Base-by-base conservation (phyloP, 345 rosid genomes). In the Passiflora organensis region DNA sequence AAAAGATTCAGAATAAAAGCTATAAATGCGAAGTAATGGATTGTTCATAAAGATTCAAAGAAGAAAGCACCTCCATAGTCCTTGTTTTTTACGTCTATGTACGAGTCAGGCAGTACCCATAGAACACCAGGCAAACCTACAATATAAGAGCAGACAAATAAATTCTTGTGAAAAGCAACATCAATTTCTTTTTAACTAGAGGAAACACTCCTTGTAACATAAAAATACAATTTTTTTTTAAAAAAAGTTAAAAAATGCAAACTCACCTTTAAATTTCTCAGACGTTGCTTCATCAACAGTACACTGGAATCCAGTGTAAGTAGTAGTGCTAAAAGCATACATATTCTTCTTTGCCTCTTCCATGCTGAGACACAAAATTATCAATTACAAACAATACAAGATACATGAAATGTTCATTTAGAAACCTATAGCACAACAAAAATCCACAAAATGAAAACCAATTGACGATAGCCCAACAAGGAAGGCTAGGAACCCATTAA, bases 101-200 rank as follows among this genome's bases (percentile, higher is more conserved):
- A 91, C 9, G 96, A 91, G 70, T 91, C 98, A 0, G 98, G 98
- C 22, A 91, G 75, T 32, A 88, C 98, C 98, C 98, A 91, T 4
- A 88, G 90, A 53, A 91, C 98, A 18, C 98, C 98, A 56, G 98
- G 98, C 73, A 91, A 72, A 61, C 98, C 98, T 91, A 63, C 68
- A 75, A 43, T 51, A 55, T 24, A 57, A 1, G 15, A n/a, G 1
- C 24, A 48, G 0, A 37, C n/a, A n/a, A n/a, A n/a, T n/a, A n/a
- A n/a, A n/a, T n/a, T n/a, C n/a, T n/a, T n/a, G n/a, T n/a, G n/a
- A n/a, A n/a, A n/a, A n/a, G n/a, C n/a, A 15, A 41, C 4, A 11
- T 41, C n/a, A 34, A 36, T 17, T 53, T 24, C 32, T 4, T 44
- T 28, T n/a, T n/a, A n/a, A n/a, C n/a, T n/a, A n/a, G n/a, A n/a